phyloP scores from a whole-genome alignment of 441 rosid species.

The Croton setiger region DNA sequence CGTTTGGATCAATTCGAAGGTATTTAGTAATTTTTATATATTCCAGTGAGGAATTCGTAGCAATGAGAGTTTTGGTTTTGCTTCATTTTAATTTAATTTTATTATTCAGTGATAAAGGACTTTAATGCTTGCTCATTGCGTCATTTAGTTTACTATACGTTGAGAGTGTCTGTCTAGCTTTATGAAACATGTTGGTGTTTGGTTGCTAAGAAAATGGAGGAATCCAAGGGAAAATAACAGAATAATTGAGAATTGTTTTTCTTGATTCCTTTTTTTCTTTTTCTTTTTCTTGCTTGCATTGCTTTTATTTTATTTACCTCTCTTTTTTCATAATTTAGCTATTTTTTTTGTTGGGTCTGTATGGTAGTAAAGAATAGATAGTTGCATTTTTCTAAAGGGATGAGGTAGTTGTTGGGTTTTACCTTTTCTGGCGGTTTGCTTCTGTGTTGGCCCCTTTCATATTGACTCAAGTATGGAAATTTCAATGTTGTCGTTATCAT shows the following conservation, averaged over 20 bases:
- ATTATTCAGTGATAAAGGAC: background rate
- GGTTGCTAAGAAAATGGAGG: slow-evolving; percentile 8
- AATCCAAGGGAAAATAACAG: background rate
- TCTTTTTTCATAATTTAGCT: background rate
- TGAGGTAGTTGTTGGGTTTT: no score
- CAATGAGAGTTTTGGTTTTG: background rate
- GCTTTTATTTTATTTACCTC: background rate
- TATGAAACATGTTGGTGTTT: background rate
- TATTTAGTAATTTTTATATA: background rate
- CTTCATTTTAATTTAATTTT: background rate
- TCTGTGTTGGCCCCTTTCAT: background rate
- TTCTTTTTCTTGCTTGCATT: background rate
- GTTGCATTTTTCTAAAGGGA: no score
- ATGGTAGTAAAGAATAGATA: no score
- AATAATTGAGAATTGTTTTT: background rate
- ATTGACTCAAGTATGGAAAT: background rate
- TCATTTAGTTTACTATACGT: background rate
- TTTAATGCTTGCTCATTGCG: background rate
- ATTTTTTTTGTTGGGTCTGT: background rate
- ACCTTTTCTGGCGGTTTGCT: slow-evolving; percentile 8
- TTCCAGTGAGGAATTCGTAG: background rate
- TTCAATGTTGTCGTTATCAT: background rate
- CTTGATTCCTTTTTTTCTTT: background rate
- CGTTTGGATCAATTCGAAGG: slow-evolving; percentile 72
- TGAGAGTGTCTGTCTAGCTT: background rate